Conservation (phyloP, 306 rosid genomes). For the Corylus avellana region DNA sequence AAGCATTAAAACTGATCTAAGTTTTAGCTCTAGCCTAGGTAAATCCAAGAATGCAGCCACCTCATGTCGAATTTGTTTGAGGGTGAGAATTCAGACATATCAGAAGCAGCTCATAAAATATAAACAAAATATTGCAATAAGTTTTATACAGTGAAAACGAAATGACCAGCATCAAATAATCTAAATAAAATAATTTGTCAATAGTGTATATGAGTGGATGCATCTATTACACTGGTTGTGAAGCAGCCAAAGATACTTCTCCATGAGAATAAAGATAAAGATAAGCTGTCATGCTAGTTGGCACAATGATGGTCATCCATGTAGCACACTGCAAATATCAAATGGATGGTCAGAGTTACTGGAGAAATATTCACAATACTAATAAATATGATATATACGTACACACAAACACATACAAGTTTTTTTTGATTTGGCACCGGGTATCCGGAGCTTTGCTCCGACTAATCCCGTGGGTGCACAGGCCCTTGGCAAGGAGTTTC, state of each 20-base stretch:
- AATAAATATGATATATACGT: neutral
- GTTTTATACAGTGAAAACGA: conserved; percentile 4
- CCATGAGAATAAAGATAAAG: conserved; percentile 95
- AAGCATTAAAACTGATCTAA: neutral
- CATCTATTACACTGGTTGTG: conserved; percentile 99
- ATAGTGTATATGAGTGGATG: conserved; percentile 55
- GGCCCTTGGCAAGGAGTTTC: no score
- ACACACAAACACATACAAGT: neutral
- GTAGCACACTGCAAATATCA: conserved; percentile 84
- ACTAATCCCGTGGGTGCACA: no score
- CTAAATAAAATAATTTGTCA: conserved; percentile 13
- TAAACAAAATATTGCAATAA: neutral
- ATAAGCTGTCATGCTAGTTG: conserved; percentile 95
- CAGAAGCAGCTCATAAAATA: neutral
- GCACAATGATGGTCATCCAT: conserved; percentile 96
- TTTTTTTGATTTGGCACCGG: no score
- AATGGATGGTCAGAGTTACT: neutral
- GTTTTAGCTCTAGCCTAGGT: neutral
- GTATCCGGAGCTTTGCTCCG: no score
- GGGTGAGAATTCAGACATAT: neutral
- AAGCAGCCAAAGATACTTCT: conserved; percentile 97
- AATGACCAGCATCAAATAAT: conserved; percentile 3
- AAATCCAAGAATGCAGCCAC: neutral
- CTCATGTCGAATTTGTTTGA: neutral
- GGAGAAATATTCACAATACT: neutral